Evolutionary conservation across 164 flowering plant genomes (phyloP).

Genomic region (grape (Vitis vinifera)): DNA sequence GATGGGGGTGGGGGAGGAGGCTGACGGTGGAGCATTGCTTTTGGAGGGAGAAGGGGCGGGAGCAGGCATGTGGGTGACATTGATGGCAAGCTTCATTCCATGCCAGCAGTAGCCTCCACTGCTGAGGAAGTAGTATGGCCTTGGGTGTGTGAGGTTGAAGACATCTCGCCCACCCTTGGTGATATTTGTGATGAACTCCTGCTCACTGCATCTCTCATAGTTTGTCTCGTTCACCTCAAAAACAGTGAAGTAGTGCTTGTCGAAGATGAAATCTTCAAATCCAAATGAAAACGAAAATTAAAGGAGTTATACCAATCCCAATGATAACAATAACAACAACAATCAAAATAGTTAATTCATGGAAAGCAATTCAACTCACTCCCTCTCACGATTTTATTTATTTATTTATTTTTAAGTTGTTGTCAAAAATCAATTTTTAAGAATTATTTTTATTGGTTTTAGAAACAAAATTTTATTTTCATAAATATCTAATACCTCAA

Average conservation of each 20-base stretch:
- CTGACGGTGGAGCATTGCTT: background rate
- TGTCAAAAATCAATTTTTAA: too few species aligned
- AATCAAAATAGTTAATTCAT: too few species aligned
- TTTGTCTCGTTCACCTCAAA: conserved; percentile 48
- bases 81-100: conserved; percentile 39
- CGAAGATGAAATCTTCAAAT: conserved; percentile 31
- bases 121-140: conserved; percentile 42
- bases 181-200: conserved; percentile 36
- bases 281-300: background rate
- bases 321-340: too few species aligned
- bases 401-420: too few species aligned
- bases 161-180: conserved; percentile 52
- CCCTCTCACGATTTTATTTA: too few species aligned
- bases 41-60: conserved; percentile 16
- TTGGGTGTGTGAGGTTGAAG: conserved; percentile 32
- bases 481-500: too few species aligned
- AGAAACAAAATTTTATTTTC: too few species aligned
- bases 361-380: too few species aligned
- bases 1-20: background rate
- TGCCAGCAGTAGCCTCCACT: conserved; percentile 43
- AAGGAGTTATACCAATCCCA: too few species aligned
- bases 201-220: conserved; percentile 38
- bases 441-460: too few species aligned
- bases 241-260: conserved; percentile 34
- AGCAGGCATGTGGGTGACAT: conserved; percentile 11